These are phyloP conservation scores for Sesbania bispinosa DNA, from an alignment of 306 rosid species.

Conservation along the genomic window DNA sequence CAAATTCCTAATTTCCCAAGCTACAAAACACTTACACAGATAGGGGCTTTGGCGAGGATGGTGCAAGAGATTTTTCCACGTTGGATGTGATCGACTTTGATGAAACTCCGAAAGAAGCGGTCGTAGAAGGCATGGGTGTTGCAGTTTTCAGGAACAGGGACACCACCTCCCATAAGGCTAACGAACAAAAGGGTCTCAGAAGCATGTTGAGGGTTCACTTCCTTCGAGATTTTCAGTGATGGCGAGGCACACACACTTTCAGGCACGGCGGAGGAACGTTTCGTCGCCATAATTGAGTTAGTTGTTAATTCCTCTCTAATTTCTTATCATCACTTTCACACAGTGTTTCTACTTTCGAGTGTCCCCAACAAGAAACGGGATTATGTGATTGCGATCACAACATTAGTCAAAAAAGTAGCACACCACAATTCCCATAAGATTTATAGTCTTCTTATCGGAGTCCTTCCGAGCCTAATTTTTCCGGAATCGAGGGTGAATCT, in stretches of 20 bases:
- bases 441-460: too few relatives aligned
- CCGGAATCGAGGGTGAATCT: too few relatives aligned
- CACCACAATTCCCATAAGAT: too few relatives aligned
- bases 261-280: not conserved
- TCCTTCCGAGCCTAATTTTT: too few relatives aligned
- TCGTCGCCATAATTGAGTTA: not conserved
- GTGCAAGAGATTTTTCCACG: conserved; percentile 28
- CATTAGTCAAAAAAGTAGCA: too few relatives aligned
- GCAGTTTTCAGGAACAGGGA: not conserved
- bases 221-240: not conserved
- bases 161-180: not conserved
- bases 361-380: too few relatives aligned
- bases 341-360: too few relatives aligned
- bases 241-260: not conserved
- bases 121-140: not conserved
- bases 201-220: not conserved
- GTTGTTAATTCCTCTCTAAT: too few relatives aligned
- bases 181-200: not conserved
- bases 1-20: not conserved
- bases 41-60: conserved; percentile 12
- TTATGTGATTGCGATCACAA: too few relatives aligned
- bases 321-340: too few relatives aligned
- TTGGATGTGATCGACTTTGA: conserved; percentile 23
- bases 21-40: conserved; percentile 16
- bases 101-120: not conserved